A percentile compares a stretch with the other conserved stretches of the same genome.
phyloP scores from a whole-genome alignment of 768 basidiomycete species.

The Stropharia rugosoannulata region DNA sequence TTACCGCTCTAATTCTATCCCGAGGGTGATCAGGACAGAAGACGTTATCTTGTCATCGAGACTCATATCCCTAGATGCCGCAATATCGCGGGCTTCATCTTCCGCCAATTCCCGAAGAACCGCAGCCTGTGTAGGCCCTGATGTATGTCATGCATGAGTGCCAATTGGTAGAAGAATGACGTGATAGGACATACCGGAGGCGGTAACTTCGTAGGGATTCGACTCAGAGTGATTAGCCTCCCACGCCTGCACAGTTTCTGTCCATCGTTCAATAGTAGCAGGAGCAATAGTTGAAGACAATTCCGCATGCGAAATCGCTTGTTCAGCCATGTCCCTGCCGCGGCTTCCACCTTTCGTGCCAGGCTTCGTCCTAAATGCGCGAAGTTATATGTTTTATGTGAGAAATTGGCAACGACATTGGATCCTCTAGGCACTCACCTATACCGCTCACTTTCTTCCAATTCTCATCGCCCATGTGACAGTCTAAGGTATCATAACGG shows the following conservation, averaged over 20 bases:
- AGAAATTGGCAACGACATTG: too few species aligned
- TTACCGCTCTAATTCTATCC: constrained; percentile 8
- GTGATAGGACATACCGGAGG: too few species aligned
- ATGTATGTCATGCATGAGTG: too few species aligned
- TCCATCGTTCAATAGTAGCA: neutral
- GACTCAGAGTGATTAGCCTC: neutral
- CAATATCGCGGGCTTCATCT: neutral
- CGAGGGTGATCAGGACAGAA: constrained; percentile 14
- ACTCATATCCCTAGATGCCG: neutral
- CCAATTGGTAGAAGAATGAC: too few species aligned
- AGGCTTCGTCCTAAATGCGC: neutral
- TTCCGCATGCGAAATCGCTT: neutral
- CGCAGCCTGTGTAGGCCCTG: neutral
- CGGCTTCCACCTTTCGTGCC: neutral
- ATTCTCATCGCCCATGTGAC: constrained; percentile 22
- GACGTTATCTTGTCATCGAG: constrained; percentile 11
- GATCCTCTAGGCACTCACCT: constrained; percentile 9
- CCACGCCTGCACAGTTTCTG: neutral
- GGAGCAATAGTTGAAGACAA: neutral
- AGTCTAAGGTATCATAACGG: constrained; percentile 23
- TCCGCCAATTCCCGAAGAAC: neutral
- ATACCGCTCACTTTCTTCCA: constrained; percentile 17
- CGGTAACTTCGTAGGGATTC: constrained; percentile 1
- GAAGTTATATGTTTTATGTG: neutral
- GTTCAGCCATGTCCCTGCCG: neutral